These are phyloP conservation scores for Eutrema japonicum DNA, from an alignment of 345 rosid species.

Conservation along the genomic window DNA sequence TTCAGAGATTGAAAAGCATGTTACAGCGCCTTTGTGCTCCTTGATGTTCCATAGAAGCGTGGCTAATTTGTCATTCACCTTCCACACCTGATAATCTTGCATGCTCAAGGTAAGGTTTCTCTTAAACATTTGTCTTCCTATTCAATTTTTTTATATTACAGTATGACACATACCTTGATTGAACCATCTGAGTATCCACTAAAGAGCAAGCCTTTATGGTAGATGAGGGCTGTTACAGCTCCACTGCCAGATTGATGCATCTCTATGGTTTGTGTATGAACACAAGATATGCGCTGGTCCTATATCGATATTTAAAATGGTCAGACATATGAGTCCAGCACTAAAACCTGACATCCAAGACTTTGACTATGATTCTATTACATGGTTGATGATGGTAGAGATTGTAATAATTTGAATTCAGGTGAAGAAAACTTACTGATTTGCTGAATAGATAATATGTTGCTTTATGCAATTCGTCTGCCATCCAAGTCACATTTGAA, in stretches of 20 bases:
- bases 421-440: conserved; percentile 60
- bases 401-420: neutral
- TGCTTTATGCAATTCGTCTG: conserved; percentile 88
- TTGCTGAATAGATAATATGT: conserved; percentile 75
- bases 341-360: conserved; percentile 2
- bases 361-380: conserved; percentile 22
- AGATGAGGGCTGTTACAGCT: conserved; percentile 84
- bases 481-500: conserved; percentile 90
- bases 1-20: conserved; percentile 78
- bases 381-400: neutral
- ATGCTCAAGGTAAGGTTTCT: conserved; percentile 4
- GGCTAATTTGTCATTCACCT: conserved; percentile 60
- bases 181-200: conserved; percentile 92
- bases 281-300: conserved; percentile 89
- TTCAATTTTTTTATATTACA: neutral
- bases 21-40: conserved; percentile 79
- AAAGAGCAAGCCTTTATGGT: conserved; percentile 81
- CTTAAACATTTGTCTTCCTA: neutral
- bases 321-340: conserved; percentile 6
- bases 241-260: conserved; percentile 61
- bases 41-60: conserved; percentile 63
- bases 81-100: conserved; percentile 62
- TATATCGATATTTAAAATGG: conserved; percentile 18
- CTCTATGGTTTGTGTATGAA: conserved; percentile 89
- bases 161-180: conserved; percentile 55